Conservation (phyloP, 495 filamentous ascomycete genomes). For the Lasiosphaeria ovina region DNA sequence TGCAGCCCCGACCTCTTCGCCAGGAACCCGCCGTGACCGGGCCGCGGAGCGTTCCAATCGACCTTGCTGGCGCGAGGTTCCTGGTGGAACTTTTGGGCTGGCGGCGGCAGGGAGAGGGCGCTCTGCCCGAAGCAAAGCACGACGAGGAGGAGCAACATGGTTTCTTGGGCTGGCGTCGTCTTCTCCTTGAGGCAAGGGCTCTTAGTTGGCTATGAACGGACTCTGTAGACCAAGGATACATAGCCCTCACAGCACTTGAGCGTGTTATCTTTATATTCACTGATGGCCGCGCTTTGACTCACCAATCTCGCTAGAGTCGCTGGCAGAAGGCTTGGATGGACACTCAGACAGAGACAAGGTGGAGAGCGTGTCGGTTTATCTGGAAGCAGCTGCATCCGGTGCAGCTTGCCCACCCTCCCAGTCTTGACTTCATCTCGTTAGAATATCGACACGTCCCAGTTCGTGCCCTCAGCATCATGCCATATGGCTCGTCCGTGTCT, state of each 20-base stretch:
- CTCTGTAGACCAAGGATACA: no score
- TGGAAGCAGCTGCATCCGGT: not conserved
- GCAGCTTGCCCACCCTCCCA: not conserved
- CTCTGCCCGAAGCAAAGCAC: not conserved
- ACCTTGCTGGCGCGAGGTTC: slow-evolving; percentile 11
- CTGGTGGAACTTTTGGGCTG: not conserved
- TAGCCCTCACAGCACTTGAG: no score
- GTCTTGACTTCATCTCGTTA: not conserved
- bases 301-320: no score
- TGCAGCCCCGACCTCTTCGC: slow-evolving; percentile 14
- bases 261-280: no score
- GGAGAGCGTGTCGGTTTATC: not conserved
- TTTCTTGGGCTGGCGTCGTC: not conserved
- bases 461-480: not conserved
- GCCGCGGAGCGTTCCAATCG: slow-evolving; percentile 26
- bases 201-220: no score
- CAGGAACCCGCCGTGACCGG: slow-evolving; percentile 12
- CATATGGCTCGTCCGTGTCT: not conserved
- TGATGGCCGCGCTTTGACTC: no score
- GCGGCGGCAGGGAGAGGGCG: not conserved
- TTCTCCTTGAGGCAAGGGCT: no score
- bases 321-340: not conserved
- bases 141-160: not conserved
- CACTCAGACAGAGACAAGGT: not conserved
- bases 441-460: not conserved